These are phyloP conservation scores for Penicillium mononematosum DNA, from an alignment of 495 filamentous ascomycete genomes.

Conservation along the genomic window DNA sequence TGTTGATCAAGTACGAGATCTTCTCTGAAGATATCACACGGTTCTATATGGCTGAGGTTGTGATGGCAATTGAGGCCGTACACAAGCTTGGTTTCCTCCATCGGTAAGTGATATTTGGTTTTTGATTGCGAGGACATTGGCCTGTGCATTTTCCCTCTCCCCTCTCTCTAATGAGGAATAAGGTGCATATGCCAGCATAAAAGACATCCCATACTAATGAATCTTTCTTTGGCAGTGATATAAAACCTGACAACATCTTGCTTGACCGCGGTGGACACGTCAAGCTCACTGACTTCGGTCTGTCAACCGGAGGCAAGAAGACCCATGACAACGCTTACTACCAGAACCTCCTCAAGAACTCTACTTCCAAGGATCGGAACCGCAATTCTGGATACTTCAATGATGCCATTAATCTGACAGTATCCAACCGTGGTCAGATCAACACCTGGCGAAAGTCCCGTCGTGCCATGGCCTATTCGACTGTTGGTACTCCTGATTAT, in stretches of 20 bases:
- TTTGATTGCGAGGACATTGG: not conserved
- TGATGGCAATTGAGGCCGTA: constrained; percentile 95
- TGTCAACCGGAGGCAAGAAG: constrained; percentile 97
- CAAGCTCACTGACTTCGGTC: constrained; percentile 97
- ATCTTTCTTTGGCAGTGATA: constrained; percentile 64
- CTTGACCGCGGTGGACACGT: constrained; percentile 94
- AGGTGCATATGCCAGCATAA: not conserved
- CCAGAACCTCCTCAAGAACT: constrained; percentile 87
- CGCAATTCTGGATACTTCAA: constrained; percentile 85
- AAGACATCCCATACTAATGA: constrained; percentile 15
- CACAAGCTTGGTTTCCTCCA: constrained; percentile 98
- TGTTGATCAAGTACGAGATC: constrained; percentile 99
- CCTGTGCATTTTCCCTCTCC: not conserved
- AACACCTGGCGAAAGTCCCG: constrained; percentile 98
- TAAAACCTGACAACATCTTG: constrained; percentile 98
- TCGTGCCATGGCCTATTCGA: constrained; percentile 93
- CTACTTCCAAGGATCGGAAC: constrained; percentile 64
- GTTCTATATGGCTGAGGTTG: constrained; percentile 99
- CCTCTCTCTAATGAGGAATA: not conserved
- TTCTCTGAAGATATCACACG: constrained; percentile 98
- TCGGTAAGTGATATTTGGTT: constrained; percentile 60
- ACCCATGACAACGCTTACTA: constrained; percentile 98
- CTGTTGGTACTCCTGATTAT: constrained; percentile 97
- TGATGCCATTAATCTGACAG: constrained; percentile 97
- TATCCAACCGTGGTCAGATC: constrained; percentile 93